These are phyloP conservation scores for Podila epicladia DNA, from an alignment of 192 early-diverging fungal species.

Conservation along the genomic window DNA sequence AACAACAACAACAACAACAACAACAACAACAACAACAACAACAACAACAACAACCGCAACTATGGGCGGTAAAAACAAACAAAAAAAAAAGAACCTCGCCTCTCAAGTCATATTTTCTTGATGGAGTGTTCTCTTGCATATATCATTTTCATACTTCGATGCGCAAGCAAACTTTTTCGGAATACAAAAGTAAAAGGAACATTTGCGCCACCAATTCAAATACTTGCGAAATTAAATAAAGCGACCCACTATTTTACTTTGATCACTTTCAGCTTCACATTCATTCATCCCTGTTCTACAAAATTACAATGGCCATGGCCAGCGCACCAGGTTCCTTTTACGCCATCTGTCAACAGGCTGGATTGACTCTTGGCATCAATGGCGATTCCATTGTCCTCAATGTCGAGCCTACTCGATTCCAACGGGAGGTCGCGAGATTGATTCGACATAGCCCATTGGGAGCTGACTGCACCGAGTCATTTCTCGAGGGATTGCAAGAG, in stretches of 20 bases:
- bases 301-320: conserved; percentile 3
- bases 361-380: conserved; percentile 18
- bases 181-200: too few species aligned
- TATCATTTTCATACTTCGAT: too few species aligned
- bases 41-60: too few species aligned
- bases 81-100: too few species aligned
- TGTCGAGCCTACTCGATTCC: conserved; percentile 34
- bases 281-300: neutral
- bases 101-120: too few species aligned
- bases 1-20: too few species aligned
- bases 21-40: too few species aligned
- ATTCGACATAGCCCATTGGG: conserved; percentile 16
- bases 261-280: neutral
- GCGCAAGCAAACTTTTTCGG: too few species aligned
- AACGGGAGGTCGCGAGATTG: conserved; percentile 21
- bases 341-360: conserved; percentile 36
- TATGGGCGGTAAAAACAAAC: too few species aligned
- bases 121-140: too few species aligned
- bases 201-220: too few species aligned
- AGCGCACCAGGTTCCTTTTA: conserved; percentile 16
- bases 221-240: too few species aligned
- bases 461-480: conserved; percentile 19
- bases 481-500: conserved; percentile 47
- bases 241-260: neutral
- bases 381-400: conserved; percentile 14